These are phyloP conservation scores for Micromonas pusilla DNA, from an alignment of 139 green algal genomes.

Conservation along the genomic window DNA sequence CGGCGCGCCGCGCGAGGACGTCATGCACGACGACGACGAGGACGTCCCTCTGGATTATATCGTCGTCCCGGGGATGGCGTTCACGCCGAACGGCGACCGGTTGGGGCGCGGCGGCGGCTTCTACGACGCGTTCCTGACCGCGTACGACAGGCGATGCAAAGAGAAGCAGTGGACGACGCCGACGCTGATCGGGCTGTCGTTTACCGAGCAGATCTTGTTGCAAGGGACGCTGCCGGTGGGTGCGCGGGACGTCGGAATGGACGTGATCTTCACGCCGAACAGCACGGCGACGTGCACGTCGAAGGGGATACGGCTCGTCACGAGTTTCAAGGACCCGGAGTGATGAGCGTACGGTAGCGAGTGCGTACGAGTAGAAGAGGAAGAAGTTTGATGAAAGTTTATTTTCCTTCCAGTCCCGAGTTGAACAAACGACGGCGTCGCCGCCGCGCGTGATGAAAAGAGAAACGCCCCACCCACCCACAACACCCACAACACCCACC, in stretches of 20 bases:
- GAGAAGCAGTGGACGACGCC: neutral
- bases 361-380: too few relatives aligned
- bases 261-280: neutral
- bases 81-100: neutral
- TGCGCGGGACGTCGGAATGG: neutral
- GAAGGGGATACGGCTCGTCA: too few relatives aligned
- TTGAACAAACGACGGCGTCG: neutral
- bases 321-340: too few relatives aligned
- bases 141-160: neutral
- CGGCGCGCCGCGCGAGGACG: neutral
- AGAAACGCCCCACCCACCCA: too few relatives aligned
- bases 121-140: slow-evolving; percentile 19
- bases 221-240: neutral
- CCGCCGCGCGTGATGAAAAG: too few relatives aligned
- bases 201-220: neutral
- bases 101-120: slow-evolving; percentile 13
- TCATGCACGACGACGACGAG: neutral
- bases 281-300: neutral
- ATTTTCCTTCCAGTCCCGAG: too few relatives aligned
- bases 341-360: too few relatives aligned
- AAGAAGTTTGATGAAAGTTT: too few relatives aligned
- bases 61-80: slow-evolving; percentile 14
- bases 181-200: neutral
- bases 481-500: too few relatives aligned
- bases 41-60: neutral